Evolutionary conservation across 129 eudicot species (phyloP), one percentile per base, ranked within the genome.

Genomic region (Centella asiatica): DNA sequence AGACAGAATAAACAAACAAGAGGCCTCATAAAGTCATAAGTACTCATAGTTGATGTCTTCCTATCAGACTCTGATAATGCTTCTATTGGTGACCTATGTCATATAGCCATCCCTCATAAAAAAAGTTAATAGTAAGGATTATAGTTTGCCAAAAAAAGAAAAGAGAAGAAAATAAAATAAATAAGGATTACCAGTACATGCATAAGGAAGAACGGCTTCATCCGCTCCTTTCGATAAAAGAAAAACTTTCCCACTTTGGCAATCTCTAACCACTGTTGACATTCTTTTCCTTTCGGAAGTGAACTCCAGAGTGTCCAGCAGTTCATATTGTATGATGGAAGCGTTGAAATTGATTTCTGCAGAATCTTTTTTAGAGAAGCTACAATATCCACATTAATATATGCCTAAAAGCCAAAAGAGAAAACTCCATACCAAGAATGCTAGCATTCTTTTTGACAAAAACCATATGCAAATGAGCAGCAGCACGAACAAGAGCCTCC

Each of bases 401-500:
- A n/a, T n/a, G n/a, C n/a, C n/a, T n/a, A n/a, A n/a, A n/a, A n/a
- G n/a, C n/a, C n/a, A n/a, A n/a, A n/a, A n/a, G n/a, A n/a, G n/a
- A n/a, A n/a, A n/a, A n/a, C n/a, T n/a, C n/a, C n/a, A n/a, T 84
- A 92, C 98, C 98, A 64, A 87, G 83, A 52, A 82, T 67, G 73
- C 74, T 92, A 22, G 86, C 78, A 74, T 44, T 82, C 69, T 82
- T 92, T 59, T 73, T 80, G 47, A 80, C 70, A 65, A 80, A 85
- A 72, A 72, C 75, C 96, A 92, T 84, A 76, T 87, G 78, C 86
- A 92, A 69, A 23, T 75, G 67, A 70, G 99, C 90, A 82, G 99
- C 99, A 63, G 95, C 99, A 71, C 83, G 90, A 66, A 92, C 99
- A 65, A 92, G 85, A 76, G 96, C 99, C 81, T 92, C 99, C 72